phyloP scores from a whole-genome alignment of 2,329 filamentous ascomycete species.

The Claviceps digitariae region DNA sequence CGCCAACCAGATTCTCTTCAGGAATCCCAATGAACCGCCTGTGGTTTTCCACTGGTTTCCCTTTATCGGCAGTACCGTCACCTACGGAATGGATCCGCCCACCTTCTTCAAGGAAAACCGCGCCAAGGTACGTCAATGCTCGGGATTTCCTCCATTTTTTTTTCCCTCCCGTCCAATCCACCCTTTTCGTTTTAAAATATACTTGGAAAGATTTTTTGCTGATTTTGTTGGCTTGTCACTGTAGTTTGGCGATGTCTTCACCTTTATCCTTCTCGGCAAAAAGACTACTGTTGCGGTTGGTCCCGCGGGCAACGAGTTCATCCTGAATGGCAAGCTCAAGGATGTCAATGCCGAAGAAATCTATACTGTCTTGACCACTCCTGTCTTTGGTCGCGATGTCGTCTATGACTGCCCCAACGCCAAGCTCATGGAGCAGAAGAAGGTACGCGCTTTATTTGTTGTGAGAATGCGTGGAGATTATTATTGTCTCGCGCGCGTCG shows the following conservation, averaged over 20 bases:
- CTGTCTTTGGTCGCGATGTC: slow-evolving; percentile 70
- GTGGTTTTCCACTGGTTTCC: slow-evolving; percentile 73
- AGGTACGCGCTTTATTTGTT: slow-evolving; percentile 53
- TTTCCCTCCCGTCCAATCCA: neutral
- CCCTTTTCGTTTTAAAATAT: neutral
- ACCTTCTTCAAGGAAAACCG: slow-evolving; percentile 67
- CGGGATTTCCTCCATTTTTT: neutral
- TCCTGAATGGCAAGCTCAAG: slow-evolving; percentile 79
- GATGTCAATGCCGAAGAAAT: slow-evolving; percentile 87
- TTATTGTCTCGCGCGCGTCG: neutral
- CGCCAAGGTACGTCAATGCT: slow-evolving; percentile 49
- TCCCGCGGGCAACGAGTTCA: slow-evolving; percentile 76
- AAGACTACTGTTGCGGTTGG: slow-evolving; percentile 80
- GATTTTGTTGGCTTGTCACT: neutral
- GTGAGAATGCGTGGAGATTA: no score
- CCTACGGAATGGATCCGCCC: slow-evolving; percentile 90
- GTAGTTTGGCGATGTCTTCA: slow-evolving; percentile 80
- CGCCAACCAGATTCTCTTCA: slow-evolving; percentile 63
- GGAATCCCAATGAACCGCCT: slow-evolving; percentile 69
- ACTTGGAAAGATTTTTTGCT: neutral
- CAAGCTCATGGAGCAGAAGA: slow-evolving; percentile 94
- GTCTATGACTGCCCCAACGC: slow-evolving; percentile 85
- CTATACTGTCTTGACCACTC: slow-evolving; percentile 62
- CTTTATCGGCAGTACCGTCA: slow-evolving; percentile 78
- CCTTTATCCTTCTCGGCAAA: slow-evolving; percentile 76